Evolutionary conservation across 2,329 filamentous ascomycete species (phyloP), one percentile per base, ranked within the genome.

Genomic region (Epichloe amarillans): DNA sequence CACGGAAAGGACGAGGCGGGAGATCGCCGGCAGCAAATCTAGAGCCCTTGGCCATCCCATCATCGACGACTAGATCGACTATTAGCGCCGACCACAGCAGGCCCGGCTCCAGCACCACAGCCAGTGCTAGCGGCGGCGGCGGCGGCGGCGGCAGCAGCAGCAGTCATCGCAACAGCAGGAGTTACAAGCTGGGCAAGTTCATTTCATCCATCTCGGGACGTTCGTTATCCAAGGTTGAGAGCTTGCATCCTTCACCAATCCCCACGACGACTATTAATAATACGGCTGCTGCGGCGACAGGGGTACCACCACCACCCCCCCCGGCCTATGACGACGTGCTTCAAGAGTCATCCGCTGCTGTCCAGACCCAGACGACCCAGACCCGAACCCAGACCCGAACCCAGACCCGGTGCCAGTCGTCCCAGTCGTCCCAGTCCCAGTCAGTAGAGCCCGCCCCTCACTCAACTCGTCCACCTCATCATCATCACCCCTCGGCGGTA

Each of bases 41-140:
- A 38, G 51, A 42, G 45, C 11, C 36, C 42, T 21, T 36, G 40
- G 37, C 35, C 4, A 23, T 36, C 23, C 35, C 38, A 14, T 40
- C 44, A n/a, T 41, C 41, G 46, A 33, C 37, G 46, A 33, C 37
- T 21, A 42, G 23, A 26, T 26, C 23, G 23, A 26, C 23, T 26
- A 26, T 26, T 26, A 26, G n/a, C 33, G 33, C 14, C 48, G 21
- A 38, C 2, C 23, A 12, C 50, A 51, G 26, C 41, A 21, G 46
- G 39, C 17, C 10, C 21, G 15, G 50, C 49, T 50, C 49, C 46
- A 53, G 51, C 49, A 53, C 50, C 53, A 65, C 71, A 56, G 70
- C 66, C 60, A 72, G 69, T 57, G 63, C 70, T 53, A 71, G 66
- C 59, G 72, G 68, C 57, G 26, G 40, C 51, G 47, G 71, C 57